Evolutionary conservation across 495 filamentous ascomycete genomes (phyloP).

Genomic region (Penicillium antarcticum): DNA sequence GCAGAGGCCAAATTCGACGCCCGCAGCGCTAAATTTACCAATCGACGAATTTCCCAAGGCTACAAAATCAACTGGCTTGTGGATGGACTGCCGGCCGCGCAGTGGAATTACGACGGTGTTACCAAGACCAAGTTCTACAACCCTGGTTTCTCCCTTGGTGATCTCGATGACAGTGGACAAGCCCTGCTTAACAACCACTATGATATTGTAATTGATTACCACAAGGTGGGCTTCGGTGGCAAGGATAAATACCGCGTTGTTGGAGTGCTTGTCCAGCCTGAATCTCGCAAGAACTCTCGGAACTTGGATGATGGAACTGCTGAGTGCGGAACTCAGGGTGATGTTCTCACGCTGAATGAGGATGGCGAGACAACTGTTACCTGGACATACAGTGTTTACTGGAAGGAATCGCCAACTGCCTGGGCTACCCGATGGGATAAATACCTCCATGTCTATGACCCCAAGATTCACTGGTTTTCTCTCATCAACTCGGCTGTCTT

Average conservation of each 20-base stretch:
- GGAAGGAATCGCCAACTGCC: conserved; percentile 71
- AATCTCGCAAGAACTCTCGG: conserved; percentile 61
- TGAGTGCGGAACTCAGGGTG: conserved; percentile 54
- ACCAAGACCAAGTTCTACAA: conserved; percentile 76
- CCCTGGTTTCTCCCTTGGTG: conserved; percentile 84
- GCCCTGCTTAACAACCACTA: conserved; percentile 85
- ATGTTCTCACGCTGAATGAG: conserved; percentile 60
- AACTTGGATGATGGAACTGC: conserved; percentile 51
- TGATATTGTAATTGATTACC: conserved; percentile 91
- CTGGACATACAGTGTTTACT: conserved; percentile 90
- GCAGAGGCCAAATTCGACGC: conserved; percentile 59
- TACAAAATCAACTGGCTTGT: conserved; percentile 95
- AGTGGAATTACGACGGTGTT: conserved; percentile 67
- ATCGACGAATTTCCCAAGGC: conserved; percentile 71
- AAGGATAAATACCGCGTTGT: conserved; percentile 78
- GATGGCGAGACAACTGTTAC: conserved; percentile 65
- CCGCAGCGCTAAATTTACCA: conserved; percentile 73
- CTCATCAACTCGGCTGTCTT: conserved; percentile 92
- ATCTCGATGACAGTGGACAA: conserved; percentile 50
- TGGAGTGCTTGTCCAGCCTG: conserved; percentile 81
- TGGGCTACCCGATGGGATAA: conserved; percentile 99
- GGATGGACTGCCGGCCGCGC: conserved; percentile 88
- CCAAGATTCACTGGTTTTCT: conserved; percentile 97
- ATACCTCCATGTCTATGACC: conserved; percentile 92
- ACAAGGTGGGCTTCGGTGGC: conserved; percentile 57